These are phyloP conservation scores for Penicillium olsonii DNA, from an alignment of 2,329 filamentous ascomycete species.

Conservation along the genomic window DNA sequence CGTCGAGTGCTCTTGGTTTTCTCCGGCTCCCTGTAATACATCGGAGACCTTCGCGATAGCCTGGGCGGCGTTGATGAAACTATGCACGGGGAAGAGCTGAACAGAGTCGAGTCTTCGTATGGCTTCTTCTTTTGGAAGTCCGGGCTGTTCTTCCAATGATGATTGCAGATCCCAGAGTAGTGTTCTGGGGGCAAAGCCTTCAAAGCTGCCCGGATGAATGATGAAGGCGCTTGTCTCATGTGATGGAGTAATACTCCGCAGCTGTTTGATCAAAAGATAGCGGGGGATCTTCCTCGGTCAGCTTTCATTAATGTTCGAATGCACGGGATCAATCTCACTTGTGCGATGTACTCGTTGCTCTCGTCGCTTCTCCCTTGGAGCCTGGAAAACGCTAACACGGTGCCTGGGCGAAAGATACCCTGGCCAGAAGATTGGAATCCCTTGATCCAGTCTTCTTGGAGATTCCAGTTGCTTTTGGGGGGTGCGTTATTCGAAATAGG, in stretches of 20 bases:
- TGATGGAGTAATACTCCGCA: slow-evolving; percentile 13
- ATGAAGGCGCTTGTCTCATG: slow-evolving; percentile 32
- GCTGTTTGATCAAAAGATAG: slow-evolving; percentile 26
- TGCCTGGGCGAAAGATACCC: slow-evolving; percentile 30
- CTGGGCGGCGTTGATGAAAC: slow-evolving; percentile 30
- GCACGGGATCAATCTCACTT: slow-evolving; percentile 23
- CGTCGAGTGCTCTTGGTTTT: slow-evolving; percentile 8
- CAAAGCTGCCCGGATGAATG: slow-evolving; percentile 34
- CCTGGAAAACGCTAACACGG: slow-evolving; percentile 36
- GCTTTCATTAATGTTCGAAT: neutral
- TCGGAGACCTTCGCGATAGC: slow-evolving; percentile 35
- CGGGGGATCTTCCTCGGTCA: slow-evolving; percentile 31
- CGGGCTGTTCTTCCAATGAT: slow-evolving; percentile 1
- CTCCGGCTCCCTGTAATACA: slow-evolving; percentile 22
- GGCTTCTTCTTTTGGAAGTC: slow-evolving; percentile 30
- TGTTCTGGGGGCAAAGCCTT: slow-evolving; percentile 32
- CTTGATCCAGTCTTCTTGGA: slow-evolving; percentile 24
- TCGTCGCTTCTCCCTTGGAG: slow-evolving; percentile 24
- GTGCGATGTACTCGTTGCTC: slow-evolving; percentile 31
- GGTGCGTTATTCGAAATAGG: neutral
- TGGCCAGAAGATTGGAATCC: slow-evolving; percentile 18
- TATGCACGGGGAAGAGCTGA: slow-evolving; percentile 36
- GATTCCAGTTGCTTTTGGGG: slow-evolving; percentile 25
- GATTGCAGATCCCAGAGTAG: slow-evolving; percentile 32
- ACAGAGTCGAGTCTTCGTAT: slow-evolving; percentile 35